A percentile compares a stretch with the other conserved stretches of the same genome.
Conservation (phyloP, 208 protist species). For the Vickermania ingenoplastis region DNA sequence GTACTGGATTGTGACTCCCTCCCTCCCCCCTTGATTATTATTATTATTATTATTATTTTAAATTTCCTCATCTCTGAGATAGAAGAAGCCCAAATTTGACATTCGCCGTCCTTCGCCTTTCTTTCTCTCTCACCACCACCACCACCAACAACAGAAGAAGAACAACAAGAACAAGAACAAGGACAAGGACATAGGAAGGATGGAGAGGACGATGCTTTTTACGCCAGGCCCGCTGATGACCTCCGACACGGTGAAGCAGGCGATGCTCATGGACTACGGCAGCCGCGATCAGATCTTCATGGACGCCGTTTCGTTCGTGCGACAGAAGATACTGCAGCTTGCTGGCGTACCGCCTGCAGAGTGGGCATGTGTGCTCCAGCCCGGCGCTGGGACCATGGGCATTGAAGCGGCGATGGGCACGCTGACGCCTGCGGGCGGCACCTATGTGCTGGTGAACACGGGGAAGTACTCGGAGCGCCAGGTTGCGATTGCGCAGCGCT, state of each 20-base stretch:
- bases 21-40: no score
- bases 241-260: constrained; percentile 59
- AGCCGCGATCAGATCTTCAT: constrained; percentile 73
- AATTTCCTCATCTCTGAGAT: no score
- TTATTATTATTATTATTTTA: no score
- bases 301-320: constrained; percentile 53
- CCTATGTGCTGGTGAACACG: constrained; percentile 73
- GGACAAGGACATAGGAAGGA: no score
- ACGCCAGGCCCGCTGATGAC: constrained; percentile 78
- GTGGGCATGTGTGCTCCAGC: constrained; percentile 66
- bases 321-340: constrained; percentile 42
- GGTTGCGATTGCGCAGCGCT: constrained; percentile 33
- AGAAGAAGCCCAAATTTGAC: no score
- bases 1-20: no score
- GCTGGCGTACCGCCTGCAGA: constrained; percentile 32
- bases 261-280: constrained; percentile 77
- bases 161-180: no score
- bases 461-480: constrained; percentile 85
- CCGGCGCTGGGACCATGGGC: constrained; percentile 74
- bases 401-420: constrained; percentile 73
- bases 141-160: no score
- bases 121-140: no score
- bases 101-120: no score
- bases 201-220: constrained; percentile 58
- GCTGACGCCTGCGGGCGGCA: constrained; percentile 43